Conservation (phyloP, 2,329 filamentous ascomycete species). For the Colletotrichum orchidophilum region DNA sequence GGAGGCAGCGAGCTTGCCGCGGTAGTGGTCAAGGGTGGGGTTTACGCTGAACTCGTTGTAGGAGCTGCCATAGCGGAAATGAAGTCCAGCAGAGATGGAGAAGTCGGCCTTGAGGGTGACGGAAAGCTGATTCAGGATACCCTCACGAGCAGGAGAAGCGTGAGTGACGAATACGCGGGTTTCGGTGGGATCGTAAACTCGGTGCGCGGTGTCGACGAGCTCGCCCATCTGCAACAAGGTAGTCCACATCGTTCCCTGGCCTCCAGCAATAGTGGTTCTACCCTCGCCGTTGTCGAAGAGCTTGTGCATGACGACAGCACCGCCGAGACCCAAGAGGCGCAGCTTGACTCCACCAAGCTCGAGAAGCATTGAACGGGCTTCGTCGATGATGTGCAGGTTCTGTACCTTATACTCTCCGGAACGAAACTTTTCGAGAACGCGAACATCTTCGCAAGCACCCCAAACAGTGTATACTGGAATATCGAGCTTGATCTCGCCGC, state of each 20-base stretch:
- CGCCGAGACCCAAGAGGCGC: conserved; percentile 89
- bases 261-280: conserved; percentile 96
- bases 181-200: conserved; percentile 97
- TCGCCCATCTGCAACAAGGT: conserved; percentile 98
- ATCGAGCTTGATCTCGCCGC: conserved; percentile 88
- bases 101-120: conserved; percentile 98
- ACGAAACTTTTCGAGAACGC: conserved; percentile 95
- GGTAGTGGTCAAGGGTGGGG: conserved; percentile 96
- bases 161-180: conserved; percentile 97
- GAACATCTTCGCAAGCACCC: conserved; percentile 98
- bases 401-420: conserved; percentile 98
- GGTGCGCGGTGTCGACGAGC: conserved; percentile 95
- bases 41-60: conserved; percentile 99
- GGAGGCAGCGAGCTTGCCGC: conserved; percentile 95
- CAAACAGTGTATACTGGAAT: conserved; percentile 98
- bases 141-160: conserved; percentile 94
- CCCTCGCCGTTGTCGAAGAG: conserved; percentile 98
- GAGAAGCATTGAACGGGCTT: conserved; percentile 93
- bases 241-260: conserved; percentile 99
- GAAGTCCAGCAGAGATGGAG: conserved; percentile 94
- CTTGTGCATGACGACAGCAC: conserved; percentile 99
- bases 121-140: conserved; percentile 95
- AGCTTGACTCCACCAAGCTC: conserved; percentile 97
- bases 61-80: conserved; percentile 98
- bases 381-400: conserved; percentile 98